Percentiles rank a stretch among this genome's conserved stretches.
These are phyloP conservation scores for Eimeria maxima DNA, from an alignment of 169 alveolate species.

Conservation along the genomic window DNA sequence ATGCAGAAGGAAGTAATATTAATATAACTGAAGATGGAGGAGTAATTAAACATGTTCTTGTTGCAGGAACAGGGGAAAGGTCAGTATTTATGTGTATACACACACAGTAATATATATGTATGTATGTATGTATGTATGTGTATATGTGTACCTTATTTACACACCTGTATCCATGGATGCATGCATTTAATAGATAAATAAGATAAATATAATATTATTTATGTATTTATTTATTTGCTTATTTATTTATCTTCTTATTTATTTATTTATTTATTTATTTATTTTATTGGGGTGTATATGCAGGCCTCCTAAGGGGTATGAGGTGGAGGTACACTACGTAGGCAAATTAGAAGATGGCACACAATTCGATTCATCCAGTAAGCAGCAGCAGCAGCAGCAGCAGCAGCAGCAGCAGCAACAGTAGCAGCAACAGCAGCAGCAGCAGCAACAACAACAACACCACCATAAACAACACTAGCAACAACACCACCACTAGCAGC, in stretches of 20 bases:
- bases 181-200: no score
- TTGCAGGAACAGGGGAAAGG: constrained; percentile 11
- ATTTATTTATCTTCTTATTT: no score
- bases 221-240: no score
- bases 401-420: not conserved
- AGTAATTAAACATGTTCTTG: not conserved
- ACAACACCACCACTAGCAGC: not conserved
- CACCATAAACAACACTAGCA: not conserved
- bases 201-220: no score
- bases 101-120: no score
- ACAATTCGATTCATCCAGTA: constrained; percentile 91
- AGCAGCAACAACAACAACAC: not conserved
- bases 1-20: not conserved
- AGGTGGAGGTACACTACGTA: constrained; percentile 92
- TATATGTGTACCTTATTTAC: no score
- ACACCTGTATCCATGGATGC: no score
- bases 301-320: constrained; percentile 90
- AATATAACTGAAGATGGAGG: constrained; percentile 8
- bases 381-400: not conserved
- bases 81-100: not conserved
- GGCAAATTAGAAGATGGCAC: constrained; percentile 90
- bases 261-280: no score
- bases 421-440: not conserved
- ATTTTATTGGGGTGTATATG: not conserved
- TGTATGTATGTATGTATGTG: no score